Percentiles rank a stretch among this genome's conserved stretches.
Evolutionary conservation across 495 filamentous ascomycete genomes (phyloP).

Genomic region (Penicillium pancosmium): DNA sequence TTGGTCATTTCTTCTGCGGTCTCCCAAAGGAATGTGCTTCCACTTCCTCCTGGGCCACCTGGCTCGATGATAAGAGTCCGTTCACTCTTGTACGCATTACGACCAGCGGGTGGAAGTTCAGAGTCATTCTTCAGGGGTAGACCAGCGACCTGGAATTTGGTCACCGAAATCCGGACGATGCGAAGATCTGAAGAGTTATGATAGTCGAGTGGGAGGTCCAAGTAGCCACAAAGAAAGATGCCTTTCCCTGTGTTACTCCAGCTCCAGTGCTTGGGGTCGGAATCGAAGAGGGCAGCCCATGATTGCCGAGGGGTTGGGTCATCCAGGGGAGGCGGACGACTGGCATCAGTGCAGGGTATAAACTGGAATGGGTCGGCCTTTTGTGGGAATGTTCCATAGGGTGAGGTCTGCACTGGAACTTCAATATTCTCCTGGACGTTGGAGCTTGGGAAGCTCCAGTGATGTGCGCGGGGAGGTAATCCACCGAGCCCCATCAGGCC

Average conservation of each 20-base stretch:
- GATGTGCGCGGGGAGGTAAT: conserved; percentile 5
- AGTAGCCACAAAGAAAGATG: conserved; percentile 23
- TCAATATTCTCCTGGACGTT: background rate
- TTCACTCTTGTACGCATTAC: conserved; percentile 8
- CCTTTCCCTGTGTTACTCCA: conserved; percentile 16
- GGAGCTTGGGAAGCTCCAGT: conserved; percentile 1
- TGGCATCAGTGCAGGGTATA: conserved; percentile 21
- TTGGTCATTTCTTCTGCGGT: conserved; percentile 18
- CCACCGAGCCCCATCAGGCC: conserved; percentile 7
- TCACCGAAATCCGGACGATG: conserved; percentile 20
- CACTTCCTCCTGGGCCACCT: conserved; percentile 21
- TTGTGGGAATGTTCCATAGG: conserved; percentile 16
- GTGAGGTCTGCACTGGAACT: background rate
- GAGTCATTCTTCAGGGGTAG: conserved; percentile 1
- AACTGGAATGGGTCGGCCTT: conserved; percentile 21
- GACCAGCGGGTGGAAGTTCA: background rate
- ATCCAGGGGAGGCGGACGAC: conserved; percentile 13
- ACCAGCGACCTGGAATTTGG: conserved; percentile 22
- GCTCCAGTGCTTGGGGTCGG: conserved; percentile 17
- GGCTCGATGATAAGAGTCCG: conserved; percentile 27
- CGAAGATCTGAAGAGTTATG: conserved; percentile 18
- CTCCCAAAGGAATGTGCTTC: conserved; percentile 15
- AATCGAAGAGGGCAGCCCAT: conserved; percentile 22
- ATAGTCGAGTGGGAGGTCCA: conserved; percentile 25
- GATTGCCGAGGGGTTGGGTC: conserved; percentile 15